Evolutionary conservation across 495 filamentous ascomycete species (phyloP), one percentile per base, ranked within the genome.

Genomic region (Penicillium taxi): DNA sequence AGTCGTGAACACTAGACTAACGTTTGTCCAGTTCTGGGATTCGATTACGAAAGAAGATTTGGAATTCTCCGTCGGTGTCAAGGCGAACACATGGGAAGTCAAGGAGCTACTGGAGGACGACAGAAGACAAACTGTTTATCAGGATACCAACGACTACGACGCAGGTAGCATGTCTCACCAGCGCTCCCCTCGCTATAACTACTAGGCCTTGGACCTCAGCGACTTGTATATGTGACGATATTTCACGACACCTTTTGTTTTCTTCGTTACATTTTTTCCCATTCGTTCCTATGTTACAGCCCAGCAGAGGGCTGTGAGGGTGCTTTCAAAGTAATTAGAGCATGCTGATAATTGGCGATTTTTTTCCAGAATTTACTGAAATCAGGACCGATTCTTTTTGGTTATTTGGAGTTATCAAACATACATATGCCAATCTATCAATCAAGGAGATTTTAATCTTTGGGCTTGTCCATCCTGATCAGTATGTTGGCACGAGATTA

Each of bases 31-130:
- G 87, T 96, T 93, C 70, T 99, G 91, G 91, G 91, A 99, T 58
- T 96, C 90, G 17, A 96, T 99, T 64, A 99, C 91, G 31, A 88
- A 83, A 53, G 91, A 96, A 67, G 91, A 99, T 56, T 77, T 99
- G 38, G 91, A 99, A 59, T 99, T 99, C 66, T 91, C 84, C 33
- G 91, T 99, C 23, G 90, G 91, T 34, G 84, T 82, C 34, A 87
- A 94, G 59, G 79, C 82, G 52, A 93, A 94, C 57, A 94, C 90
- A 53, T 99, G 93, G 91, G 91, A 99, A 63, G 84, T 99, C 45
- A 99, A 99, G 61, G 90, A 96, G 42, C 72, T 84, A 11, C 67
- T 94, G 8, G 91, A 94, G 38, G 89, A 95, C 32, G 86, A 96
- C 25, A 75, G 82, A 34, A 76, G 86, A 26, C 68, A 72, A 6